phyloP scores from a whole-genome alignment of 768 basidiomycete species.

The Suillus sp. region DNA sequence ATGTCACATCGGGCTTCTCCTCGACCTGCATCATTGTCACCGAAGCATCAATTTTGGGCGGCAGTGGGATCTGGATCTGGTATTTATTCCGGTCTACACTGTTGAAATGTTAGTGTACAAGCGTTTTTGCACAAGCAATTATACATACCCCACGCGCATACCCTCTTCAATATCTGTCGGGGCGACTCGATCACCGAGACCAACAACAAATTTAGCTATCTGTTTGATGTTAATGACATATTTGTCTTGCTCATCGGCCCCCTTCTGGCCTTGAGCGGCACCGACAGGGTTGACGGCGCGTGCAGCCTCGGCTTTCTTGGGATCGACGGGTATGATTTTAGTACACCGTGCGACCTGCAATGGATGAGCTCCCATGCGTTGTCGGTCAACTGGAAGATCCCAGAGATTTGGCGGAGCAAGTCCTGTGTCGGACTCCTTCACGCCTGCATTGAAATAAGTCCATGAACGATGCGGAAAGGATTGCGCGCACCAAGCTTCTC shows the following conservation, averaged over 20 bases:
- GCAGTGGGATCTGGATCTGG: slow-evolving; percentile 97
- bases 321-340: slow-evolving; percentile 90
- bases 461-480: not conserved
- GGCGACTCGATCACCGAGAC: slow-evolving; percentile 92
- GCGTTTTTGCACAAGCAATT: not conserved
- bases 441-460: slow-evolving; percentile 48
- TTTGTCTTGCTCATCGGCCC: slow-evolving; percentile 98
- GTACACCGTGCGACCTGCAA: slow-evolving; percentile 98
- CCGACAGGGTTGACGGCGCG: slow-evolving; percentile 77
- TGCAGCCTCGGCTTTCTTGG: slow-evolving; percentile 74
- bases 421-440: slow-evolving; percentile 98
- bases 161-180: slow-evolving; percentile 99
- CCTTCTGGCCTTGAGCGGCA: slow-evolving; percentile 84
- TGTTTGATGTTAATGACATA: slow-evolving; percentile 99
- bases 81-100: slow-evolving; percentile 97
- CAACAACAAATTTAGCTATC: slow-evolving; percentile 99
- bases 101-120: slow-evolving; percentile 15
- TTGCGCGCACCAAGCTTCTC: slow-evolving; percentile 83
- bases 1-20: slow-evolving; percentile 97
- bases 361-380: slow-evolving; percentile 90
- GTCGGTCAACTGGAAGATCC: slow-evolving; percentile 93
- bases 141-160: slow-evolving; percentile 96
- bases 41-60: slow-evolving; percentile 98
- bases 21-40: slow-evolving; percentile 99
- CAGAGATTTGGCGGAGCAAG: slow-evolving; percentile 95